Conservation (phyloP, 2,329 filamentous ascomycete genomes). For the Cercospora janseana region DNA sequence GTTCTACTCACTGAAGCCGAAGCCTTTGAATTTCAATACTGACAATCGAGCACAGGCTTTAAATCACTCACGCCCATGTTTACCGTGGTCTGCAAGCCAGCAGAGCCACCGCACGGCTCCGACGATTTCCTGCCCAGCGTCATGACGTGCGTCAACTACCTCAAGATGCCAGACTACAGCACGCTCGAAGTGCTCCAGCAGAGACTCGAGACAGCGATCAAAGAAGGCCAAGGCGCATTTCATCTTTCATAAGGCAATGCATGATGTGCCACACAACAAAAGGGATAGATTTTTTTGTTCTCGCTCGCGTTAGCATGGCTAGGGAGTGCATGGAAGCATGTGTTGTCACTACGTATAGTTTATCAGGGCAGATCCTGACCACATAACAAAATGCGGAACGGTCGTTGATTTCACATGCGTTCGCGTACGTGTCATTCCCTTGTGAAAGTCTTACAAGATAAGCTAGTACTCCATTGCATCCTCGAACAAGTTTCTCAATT, state of each 20-base stretch:
- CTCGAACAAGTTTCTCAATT: slow-evolving; percentile 49
- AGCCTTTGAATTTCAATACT: slow-evolving; percentile 22
- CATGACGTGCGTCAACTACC: slow-evolving; percentile 99
- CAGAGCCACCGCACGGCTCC: slow-evolving; percentile 85
- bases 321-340: slow-evolving; percentile 3
- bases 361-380: slow-evolving; percentile 9
- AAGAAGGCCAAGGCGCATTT: slow-evolving; percentile 95
- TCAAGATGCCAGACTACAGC: slow-evolving; percentile 95
- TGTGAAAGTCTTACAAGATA: background rate
- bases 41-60: slow-evolving; percentile 64
- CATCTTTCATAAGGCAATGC: slow-evolving; percentile 58
- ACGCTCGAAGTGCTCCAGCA: slow-evolving; percentile 71
- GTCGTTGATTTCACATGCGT: slow-evolving; percentile 3
- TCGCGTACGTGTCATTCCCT: background rate
- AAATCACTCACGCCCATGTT: slow-evolving; percentile 97
- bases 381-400: slow-evolving; percentile 9
- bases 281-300: slow-evolving; percentile 4
- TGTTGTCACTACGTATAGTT: slow-evolving; percentile 11
- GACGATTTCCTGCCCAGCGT: slow-evolving; percentile 99
- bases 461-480: slow-evolving; percentile 46
- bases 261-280: background rate
- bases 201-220: slow-evolving; percentile 80
- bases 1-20: slow-evolving; percentile 35
- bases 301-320: slow-evolving; percentile 10
- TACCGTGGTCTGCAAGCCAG: slow-evolving; percentile 98